Evolutionary conservation across 805 yeast genomes (phyloP).

Genomic region (Saccharomycopsis javanensis): DNA sequence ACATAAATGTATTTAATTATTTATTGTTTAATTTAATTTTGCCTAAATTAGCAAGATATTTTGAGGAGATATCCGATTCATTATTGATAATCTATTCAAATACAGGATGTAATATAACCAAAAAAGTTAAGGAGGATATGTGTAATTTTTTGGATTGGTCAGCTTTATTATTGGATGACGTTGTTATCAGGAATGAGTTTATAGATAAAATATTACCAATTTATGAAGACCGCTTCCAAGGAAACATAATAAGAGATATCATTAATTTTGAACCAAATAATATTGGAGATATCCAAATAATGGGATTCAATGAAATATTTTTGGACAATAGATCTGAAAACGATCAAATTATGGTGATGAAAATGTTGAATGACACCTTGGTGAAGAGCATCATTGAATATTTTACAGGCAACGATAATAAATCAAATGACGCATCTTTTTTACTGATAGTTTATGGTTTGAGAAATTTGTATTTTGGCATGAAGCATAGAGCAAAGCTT

Average conservation of each 20-base stretch:
- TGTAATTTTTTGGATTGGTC: background rate
- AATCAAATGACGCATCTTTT: background rate
- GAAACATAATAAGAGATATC: background rate
- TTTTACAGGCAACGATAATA: background rate
- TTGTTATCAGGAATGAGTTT: background rate
- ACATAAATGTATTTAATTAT: background rate
- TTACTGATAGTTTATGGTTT: conserved; percentile 3
- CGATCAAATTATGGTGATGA: background rate
- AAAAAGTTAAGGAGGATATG: background rate
- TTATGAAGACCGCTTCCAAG: background rate
- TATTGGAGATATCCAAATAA: background rate
- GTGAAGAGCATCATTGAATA: background rate
- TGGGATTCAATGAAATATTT: conserved; percentile 1
- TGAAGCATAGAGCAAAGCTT: background rate
- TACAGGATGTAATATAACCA: background rate
- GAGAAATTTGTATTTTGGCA: background rate
- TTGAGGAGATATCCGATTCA: background rate
- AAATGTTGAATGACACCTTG: background rate
- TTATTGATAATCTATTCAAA: background rate
- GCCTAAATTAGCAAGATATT: background rate
- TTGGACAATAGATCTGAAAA: background rate
- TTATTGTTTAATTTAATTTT: background rate
- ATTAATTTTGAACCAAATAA: background rate
- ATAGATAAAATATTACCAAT: background rate
- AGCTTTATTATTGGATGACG: background rate